Conservation (phyloP, 2,329 filamentous ascomycete species). For the Aspergillus transmontanensis region DNA sequence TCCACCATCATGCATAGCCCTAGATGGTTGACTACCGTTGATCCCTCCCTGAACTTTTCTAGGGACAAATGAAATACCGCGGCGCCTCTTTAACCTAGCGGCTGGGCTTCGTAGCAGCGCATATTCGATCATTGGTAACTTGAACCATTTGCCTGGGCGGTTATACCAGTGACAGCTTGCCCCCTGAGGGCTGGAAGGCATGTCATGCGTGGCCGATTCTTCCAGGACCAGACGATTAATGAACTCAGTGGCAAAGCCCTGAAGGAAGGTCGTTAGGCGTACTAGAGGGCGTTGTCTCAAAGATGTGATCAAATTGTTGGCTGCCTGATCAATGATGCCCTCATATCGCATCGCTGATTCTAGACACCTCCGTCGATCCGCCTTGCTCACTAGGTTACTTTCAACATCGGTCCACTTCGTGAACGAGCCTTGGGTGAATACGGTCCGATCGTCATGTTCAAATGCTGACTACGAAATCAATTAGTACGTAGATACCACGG, state of each 20-base stretch:
- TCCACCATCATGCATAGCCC: background rate
- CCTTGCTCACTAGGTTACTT: background rate
- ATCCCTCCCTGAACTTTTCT: background rate
- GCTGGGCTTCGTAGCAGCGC: constrained; percentile 9
- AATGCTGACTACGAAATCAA: background rate
- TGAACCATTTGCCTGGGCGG: background rate
- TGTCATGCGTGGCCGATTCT: background rate
- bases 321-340: constrained; percentile 10
- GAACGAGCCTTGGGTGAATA: background rate
- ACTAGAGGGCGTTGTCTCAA: constrained; percentile 10
- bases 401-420: background rate
- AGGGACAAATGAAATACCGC: background rate
- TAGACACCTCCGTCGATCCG: background rate
- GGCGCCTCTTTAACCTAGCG: constrained; percentile 7
- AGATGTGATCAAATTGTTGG: constrained; percentile 10
- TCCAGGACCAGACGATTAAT: background rate
- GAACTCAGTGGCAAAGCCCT: constrained; percentile 13
- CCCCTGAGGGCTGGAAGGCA: background rate
- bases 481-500: background rate
- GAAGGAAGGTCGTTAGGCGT: constrained; percentile 9
- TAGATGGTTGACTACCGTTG: background rate
- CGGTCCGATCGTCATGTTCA: background rate
- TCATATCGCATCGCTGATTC: constrained; percentile 9
- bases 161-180: background rate
- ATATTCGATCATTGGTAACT: constrained; percentile 5